Percentiles rank a stretch among this genome's conserved stretches.
These are phyloP conservation scores for Cutaneotrichosporon cutaneum DNA, from an alignment of 1,284 basidiomycete species.

Conservation along the genomic window DNA sequence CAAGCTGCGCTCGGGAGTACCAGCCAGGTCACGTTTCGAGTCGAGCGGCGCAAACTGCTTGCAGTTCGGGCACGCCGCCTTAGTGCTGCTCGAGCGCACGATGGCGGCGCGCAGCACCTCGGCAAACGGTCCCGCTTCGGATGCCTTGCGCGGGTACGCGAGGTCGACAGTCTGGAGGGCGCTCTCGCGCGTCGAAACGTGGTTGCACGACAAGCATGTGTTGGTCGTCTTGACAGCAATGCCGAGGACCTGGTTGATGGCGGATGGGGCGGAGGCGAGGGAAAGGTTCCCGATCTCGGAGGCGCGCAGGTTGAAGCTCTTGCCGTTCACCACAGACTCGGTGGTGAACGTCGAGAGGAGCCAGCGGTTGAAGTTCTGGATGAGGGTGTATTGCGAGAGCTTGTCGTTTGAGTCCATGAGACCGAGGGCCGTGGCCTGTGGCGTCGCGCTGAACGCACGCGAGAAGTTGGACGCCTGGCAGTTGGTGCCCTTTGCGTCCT, in stretches of 20 bases:
- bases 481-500: conserved; percentile 89
- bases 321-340: conserved; percentile 41
- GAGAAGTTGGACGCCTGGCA: conserved; percentile 97
- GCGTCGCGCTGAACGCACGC: conserved; percentile 75
- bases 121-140: conserved; percentile 56
- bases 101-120: conserved; percentile 74
- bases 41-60: conserved; percentile 72
- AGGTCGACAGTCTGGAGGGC: conserved; percentile 82
- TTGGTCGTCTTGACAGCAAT: conserved; percentile 72
- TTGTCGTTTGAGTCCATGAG: conserved; percentile 86
- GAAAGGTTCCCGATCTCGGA: conserved; percentile 16
- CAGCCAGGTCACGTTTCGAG: conserved; percentile 68
- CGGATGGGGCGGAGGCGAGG: conserved; percentile 51
- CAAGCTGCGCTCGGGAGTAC: conserved; percentile 57
- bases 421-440: conserved; percentile 79
- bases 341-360: conserved; percentile 59
- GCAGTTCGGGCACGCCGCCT: conserved; percentile 81
- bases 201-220: conserved; percentile 73
- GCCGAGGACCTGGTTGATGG: conserved; percentile 77
- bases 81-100: conserved; percentile 75
- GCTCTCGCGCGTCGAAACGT: conserved; percentile 67
- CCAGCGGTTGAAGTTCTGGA: conserved; percentile 94
- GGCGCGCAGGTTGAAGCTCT: conserved; percentile 32
- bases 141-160: conserved; percentile 58
- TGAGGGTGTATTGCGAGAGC: conserved; percentile 77